Conservation (phyloP, 352 stramenopile genomes). For the Phytophthora podocarpi region DNA sequence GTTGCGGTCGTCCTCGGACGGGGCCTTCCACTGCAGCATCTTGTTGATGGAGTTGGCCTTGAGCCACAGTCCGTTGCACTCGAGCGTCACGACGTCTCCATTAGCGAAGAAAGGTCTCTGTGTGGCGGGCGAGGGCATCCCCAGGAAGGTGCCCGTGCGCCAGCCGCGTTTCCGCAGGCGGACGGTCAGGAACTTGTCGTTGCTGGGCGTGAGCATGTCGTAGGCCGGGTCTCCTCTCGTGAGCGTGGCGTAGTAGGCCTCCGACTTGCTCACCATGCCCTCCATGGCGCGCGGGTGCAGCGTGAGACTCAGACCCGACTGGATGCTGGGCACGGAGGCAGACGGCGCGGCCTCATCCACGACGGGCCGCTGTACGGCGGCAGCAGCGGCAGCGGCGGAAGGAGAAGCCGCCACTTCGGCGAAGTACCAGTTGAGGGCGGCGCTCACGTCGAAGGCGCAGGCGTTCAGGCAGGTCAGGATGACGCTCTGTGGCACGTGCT, state of each 20-base stretch:
- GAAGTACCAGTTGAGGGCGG: conserved; percentile 90
- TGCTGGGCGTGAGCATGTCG: conserved; percentile 84
- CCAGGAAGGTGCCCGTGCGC: conserved; percentile 45
- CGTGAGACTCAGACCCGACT: conserved; percentile 77
- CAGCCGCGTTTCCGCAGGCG: conserved; percentile 80
- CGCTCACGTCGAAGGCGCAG: conserved; percentile 84
- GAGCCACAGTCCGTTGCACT: conserved; percentile 89
- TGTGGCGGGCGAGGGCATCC: conserved; percentile 33
- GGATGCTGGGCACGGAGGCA: conserved; percentile 49
- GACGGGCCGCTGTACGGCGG: background rate
- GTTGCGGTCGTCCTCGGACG: conserved; percentile 82
- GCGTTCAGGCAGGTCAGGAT: conserved; percentile 86
- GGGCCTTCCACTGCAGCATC: conserved; percentile 88
- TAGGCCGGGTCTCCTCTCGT: conserved; percentile 72
- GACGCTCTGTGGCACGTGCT: conserved; percentile 85
- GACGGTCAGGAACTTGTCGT: conserved; percentile 86
- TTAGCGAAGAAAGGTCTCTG: conserved; percentile 81
- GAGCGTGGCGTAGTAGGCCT: conserved; percentile 84
- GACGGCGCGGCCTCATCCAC: background rate
- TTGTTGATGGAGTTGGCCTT: conserved; percentile 75
- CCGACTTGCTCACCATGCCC: conserved; percentile 88
- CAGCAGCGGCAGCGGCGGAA: background rate
- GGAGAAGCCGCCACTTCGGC: conserved; percentile 63
- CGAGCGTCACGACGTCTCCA: conserved; percentile 85
- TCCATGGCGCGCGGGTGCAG: conserved; percentile 67